A percentile compares a stretch with the other conserved stretches of the same genome.
Evolutionary conservation across 805 yeast species (phyloP).

Genomic region (Candida tallmaniae): DNA sequence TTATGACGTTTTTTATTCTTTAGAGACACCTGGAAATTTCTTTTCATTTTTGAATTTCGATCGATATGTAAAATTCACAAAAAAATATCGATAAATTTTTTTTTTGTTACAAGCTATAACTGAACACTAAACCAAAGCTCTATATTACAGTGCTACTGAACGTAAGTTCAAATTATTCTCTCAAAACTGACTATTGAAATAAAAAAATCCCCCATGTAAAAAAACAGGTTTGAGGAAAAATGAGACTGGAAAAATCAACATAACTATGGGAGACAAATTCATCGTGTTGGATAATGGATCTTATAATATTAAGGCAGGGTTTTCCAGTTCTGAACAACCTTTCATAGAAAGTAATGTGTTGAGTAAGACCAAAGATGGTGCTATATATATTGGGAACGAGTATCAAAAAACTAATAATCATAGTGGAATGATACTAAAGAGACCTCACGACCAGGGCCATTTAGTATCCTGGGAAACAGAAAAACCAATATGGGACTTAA

Average conservation of each 20-base stretch:
- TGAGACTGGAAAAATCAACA: neutral
- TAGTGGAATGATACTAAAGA: constrained; percentile 64
- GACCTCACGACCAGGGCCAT: constrained; percentile 90
- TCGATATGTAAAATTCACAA: no score
- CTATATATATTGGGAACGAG: constrained; percentile 65
- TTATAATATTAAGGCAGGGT: constrained; percentile 60
- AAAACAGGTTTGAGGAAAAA: no score
- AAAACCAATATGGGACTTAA: constrained; percentile 85
- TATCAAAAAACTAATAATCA: constrained; percentile 65
- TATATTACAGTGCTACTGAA: no score
- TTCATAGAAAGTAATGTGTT: constrained; percentile 62
- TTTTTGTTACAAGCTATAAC: no score
- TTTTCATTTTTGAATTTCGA: no score
- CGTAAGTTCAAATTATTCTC: no score
- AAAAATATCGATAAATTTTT: no score
- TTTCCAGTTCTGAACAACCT: constrained; percentile 31
- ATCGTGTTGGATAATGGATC: constrained; percentile 89
- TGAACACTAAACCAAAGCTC: no score
- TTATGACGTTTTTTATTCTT: no score
- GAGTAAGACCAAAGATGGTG: constrained; percentile 70
- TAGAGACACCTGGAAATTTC: no score
- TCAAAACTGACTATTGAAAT: no score
- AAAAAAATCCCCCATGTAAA: no score
- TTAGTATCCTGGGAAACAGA: constrained; percentile 88
- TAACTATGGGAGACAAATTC: constrained; percentile 9